phyloP scores from a whole-genome alignment of 106 monocot species.

The Platanthera zijinensis region DNA sequence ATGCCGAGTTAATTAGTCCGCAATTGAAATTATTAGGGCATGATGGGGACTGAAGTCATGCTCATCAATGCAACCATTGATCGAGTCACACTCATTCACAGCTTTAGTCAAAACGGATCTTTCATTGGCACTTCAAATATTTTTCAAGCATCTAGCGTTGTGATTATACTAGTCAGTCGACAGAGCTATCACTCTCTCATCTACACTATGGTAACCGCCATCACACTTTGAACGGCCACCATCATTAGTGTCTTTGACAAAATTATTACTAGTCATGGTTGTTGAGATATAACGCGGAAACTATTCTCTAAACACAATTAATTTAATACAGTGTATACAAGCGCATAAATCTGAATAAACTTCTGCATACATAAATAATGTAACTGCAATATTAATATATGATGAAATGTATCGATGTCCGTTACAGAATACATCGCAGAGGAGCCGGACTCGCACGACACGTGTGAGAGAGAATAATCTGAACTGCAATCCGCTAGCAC shows the following conservation, averaged over 20 bases:
- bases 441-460: too few species aligned
- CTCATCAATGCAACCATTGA: constrained; percentile 25
- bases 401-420: too few species aligned
- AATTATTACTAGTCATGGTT: constrained; percentile 24
- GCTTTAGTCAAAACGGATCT: constrained; percentile 25
- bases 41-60: constrained; percentile 24
- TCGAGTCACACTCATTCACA: constrained; percentile 39
- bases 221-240: constrained; percentile 36
- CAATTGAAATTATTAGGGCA: constrained; percentile 26
- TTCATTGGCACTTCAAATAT: constrained; percentile 24
- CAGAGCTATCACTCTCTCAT: constrained; percentile 18
- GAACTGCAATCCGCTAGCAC: too few species aligned
- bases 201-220: constrained; percentile 14
- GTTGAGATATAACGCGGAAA: too few species aligned
- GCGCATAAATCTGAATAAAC: too few species aligned
- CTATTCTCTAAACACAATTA: too few species aligned
- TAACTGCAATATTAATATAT: too few species aligned
- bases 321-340: too few species aligned
- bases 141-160: constrained; percentile 22
- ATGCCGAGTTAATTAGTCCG: too few species aligned
- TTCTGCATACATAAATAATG: too few species aligned
- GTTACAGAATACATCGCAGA: too few species aligned
- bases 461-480: too few species aligned
- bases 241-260: constrained; percentile 19
- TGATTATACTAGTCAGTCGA: constrained; percentile 29